Conservation (phyloP, 106 monocot species). For the Ottelia alismoides region DNA sequence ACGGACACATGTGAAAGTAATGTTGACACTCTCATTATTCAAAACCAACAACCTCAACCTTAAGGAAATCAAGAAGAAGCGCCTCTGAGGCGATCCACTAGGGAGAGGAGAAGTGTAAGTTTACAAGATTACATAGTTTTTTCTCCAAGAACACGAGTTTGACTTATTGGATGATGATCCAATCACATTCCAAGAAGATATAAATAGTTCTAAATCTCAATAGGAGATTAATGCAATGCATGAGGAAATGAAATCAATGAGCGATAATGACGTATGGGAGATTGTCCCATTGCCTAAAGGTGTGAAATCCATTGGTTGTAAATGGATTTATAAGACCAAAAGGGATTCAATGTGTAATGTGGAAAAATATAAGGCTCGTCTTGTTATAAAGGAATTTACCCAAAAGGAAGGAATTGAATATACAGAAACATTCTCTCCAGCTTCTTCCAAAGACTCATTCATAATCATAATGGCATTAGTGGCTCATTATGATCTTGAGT, state of each 20-base stretch:
- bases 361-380: slow-evolving; percentile 2
- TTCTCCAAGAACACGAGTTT: neutral
- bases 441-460: neutral
- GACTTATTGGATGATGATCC: slow-evolving; percentile 1
- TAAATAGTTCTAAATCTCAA: neutral
- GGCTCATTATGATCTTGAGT: too few species aligned
- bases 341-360: slow-evolving; percentile 1
- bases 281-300: slow-evolving; percentile 5
- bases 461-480: neutral
- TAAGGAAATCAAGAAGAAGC: neutral
- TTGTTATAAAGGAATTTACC: slow-evolving; percentile 3
- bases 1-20: neutral
- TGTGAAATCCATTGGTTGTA: slow-evolving; percentile 3
- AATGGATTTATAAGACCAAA: slow-evolving; percentile 6
- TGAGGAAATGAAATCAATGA: slow-evolving; percentile 4
- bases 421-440: slow-evolving; percentile 3
- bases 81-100: slow-evolving; percentile 3
- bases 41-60: neutral
- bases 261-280: slow-evolving; percentile 9
- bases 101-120: slow-evolving; percentile 4
- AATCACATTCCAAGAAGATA: neutral
- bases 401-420: slow-evolving; percentile 8
- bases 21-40: neutral
- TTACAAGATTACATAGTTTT: neutral
- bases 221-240: slow-evolving; percentile 1